phyloP scores from a whole-genome alignment of 768 basidiomycete genomes.

The Lentinula detonsa region DNA sequence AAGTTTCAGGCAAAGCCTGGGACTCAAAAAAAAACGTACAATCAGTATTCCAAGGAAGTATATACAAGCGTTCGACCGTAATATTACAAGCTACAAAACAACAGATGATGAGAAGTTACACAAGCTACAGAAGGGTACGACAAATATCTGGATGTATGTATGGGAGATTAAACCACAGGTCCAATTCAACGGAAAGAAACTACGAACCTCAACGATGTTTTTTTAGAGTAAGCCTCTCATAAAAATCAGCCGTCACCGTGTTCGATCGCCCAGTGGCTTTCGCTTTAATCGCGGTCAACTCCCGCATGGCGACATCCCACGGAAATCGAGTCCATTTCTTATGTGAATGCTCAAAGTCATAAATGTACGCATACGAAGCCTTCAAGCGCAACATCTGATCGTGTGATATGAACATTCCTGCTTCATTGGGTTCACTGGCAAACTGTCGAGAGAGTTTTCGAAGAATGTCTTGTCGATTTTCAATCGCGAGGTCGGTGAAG shows the following conservation, averaged over 20 bases:
- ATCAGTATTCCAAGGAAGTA: too few relatives aligned
- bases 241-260: slow-evolving; percentile 37
- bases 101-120: background rate
- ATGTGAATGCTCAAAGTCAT: slow-evolving; percentile 18
- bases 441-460: slow-evolving; percentile 41
- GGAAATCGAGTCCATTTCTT: slow-evolving; percentile 29
- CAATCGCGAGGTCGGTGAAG: slow-evolving; percentile 26
- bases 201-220: slow-evolving; percentile 8
- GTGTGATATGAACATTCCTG: slow-evolving; percentile 22
- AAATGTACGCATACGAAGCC: slow-evolving; percentile 53
- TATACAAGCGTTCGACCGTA: too few relatives aligned
- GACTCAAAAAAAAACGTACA: too few relatives aligned
- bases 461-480: slow-evolving; percentile 46
- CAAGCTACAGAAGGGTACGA: background rate
- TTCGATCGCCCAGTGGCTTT: slow-evolving; percentile 32
- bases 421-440: slow-evolving; percentile 18
- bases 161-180: background rate
- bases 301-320: slow-evolving; percentile 47
- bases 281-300: slow-evolving; percentile 49
- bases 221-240: slow-evolving; percentile 34
- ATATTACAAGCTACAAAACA: too few relatives aligned
- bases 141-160: background rate
- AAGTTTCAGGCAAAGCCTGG: too few relatives aligned
- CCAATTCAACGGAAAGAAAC: background rate
- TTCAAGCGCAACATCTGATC: slow-evolving; percentile 30